phyloP scores from a whole-genome alignment of 495 filamentous ascomycete genomes.

The Daldinia bambusicola region DNA sequence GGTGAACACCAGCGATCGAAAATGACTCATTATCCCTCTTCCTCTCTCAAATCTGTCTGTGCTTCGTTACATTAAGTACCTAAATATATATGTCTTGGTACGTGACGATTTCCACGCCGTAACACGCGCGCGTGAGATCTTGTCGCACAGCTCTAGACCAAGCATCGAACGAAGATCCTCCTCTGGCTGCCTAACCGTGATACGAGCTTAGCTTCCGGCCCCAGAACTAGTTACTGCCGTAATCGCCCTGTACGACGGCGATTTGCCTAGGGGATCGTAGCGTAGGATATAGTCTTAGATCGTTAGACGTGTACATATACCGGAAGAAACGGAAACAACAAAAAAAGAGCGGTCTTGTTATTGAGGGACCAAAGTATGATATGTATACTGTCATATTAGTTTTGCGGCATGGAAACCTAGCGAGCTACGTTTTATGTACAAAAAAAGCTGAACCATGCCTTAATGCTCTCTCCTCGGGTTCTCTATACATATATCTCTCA shows the following conservation, averaged over 20 bases:
- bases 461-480: slow-evolving; percentile 14
- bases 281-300: neutral
- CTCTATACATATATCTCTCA: slow-evolving; percentile 32
- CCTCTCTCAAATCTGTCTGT: neutral
- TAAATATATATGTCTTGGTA: slow-evolving; percentile 1
- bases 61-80: neutral
- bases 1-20: neutral
- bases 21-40: neutral
- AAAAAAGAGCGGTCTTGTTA: neutral
- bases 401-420: slow-evolving; percentile 17
- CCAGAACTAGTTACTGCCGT: slow-evolving; percentile 1
- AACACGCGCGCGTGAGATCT: slow-evolving; percentile 29
- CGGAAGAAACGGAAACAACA: neutral
- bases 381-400: slow-evolving; percentile 35
- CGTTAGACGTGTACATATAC: neutral
- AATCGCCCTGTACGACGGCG: neutral
- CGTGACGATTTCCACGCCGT: slow-evolving; percentile 3
- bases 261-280: neutral
- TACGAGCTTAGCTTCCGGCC: slow-evolving; percentile 13
- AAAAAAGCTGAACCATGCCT: slow-evolving; percentile 27
- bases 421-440: slow-evolving; percentile 33
- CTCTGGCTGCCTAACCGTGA: slow-evolving; percentile 26
- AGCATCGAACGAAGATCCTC: slow-evolving; percentile 15
- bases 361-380: neutral
- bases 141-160: slow-evolving; percentile 16